Conservation (phyloP, 2,329 filamentous ascomycete genomes). For the Stagonosporopsis vannaccii region DNA sequence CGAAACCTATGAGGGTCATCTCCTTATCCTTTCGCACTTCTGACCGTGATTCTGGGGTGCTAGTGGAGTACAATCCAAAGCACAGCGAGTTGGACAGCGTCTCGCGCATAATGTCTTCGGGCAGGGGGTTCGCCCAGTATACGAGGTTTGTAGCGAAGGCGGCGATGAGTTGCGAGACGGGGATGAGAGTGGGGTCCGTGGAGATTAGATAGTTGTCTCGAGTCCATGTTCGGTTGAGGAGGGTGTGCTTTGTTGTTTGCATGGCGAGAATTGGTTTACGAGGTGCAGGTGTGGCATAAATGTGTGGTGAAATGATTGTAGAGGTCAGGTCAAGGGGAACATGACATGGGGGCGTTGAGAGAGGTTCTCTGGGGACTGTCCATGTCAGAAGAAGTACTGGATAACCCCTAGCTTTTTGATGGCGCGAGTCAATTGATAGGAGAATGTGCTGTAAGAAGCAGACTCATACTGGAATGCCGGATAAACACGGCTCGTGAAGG, state of each 20-base stretch:
- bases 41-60: background rate
- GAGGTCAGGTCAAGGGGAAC: background rate
- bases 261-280: background rate
- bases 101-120: conserved; percentile 13
- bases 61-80: conserved; percentile 15
- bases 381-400: background rate
- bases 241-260: conserved; percentile 5
- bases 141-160: conserved; percentile 14
- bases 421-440: background rate
- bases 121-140: conserved; percentile 17
- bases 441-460: background rate
- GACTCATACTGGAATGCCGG: background rate
- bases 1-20: conserved; percentile 4
- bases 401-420: background rate
- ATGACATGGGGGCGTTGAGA: background rate
- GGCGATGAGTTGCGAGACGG: conserved; percentile 13
- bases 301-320: background rate
- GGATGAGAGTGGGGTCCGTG: conserved; percentile 7
- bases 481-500: background rate
- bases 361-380: background rate
- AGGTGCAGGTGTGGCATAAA: background rate
- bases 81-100: conserved; percentile 15
- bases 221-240: conserved; percentile 9
- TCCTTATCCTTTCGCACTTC: too few relatives aligned
- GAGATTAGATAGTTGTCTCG: conserved; percentile 18